These are phyloP conservation scores for Helianthus annuus DNA, from an alignment of 129 eudicot genomes.

Conservation along the genomic window DNA sequence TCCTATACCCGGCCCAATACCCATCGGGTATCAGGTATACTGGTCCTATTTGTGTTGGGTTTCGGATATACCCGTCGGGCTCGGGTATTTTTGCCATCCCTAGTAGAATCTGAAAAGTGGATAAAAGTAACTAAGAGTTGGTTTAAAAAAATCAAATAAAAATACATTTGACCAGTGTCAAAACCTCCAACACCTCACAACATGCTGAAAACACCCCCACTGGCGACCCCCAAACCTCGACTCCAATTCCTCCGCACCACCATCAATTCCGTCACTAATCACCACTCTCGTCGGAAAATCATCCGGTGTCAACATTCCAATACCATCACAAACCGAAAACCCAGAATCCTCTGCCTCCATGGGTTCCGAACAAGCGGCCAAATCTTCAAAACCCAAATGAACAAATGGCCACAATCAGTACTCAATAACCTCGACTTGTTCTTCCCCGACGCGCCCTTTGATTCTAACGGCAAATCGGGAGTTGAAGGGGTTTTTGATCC, in stretches of 20 bases:
- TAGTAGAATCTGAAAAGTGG: too few relatives aligned
- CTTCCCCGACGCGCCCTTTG: slow-evolving; percentile 76
- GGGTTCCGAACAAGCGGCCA: slow-evolving; percentile 96
- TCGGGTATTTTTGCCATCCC: too few relatives aligned
- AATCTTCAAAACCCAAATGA: slow-evolving; percentile 61
- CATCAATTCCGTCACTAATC: slow-evolving; percentile 5
- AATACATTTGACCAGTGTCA: slow-evolving; percentile 2
- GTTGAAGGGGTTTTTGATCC: slow-evolving; percentile 94
- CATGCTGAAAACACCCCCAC: slow-evolving; percentile 13
- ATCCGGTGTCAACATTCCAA: background rate
- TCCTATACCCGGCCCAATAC: too few relatives aligned
- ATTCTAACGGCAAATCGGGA: slow-evolving; percentile 68
- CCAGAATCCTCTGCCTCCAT: slow-evolving; percentile 82
- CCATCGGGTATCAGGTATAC: too few relatives aligned
- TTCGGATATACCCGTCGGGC: too few relatives aligned
- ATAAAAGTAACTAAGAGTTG: too few relatives aligned
- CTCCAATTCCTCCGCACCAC: slow-evolving; percentile 22
- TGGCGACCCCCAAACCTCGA: slow-evolving; percentile 11
- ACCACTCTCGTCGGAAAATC: background rate
- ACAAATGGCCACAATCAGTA: slow-evolving; percentile 78
- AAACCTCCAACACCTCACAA: background rate
- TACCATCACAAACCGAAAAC: slow-evolving; percentile 36
- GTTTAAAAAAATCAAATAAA: background rate
- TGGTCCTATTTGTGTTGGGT: too few relatives aligned
- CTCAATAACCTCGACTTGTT: slow-evolving; percentile 60